Base-by-base conservation (phyloP, 768 basidiomycete species). In the Amyloporia xantha region DNA sequence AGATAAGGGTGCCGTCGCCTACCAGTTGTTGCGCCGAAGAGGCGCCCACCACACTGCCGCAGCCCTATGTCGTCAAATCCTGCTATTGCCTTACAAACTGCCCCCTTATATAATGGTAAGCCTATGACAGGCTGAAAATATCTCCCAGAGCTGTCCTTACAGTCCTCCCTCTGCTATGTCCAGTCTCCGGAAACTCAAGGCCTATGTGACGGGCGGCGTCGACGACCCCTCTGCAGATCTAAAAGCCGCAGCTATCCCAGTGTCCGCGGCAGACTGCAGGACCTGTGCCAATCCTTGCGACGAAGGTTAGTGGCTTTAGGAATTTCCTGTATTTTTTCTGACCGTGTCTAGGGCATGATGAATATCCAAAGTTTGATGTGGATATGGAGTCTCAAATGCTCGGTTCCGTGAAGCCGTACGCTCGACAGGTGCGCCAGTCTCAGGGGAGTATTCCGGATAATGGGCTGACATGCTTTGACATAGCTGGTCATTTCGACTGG, bases 401-500 rank as follows among this genome's bases (percentile, higher is more conserved):
- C n/a, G 94, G 93, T 7, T 80, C 82, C 25, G 78, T 92, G 23
- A 86, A 86, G 64, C 84, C 90, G 2, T 92, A 90, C 64, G 79
- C 78, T 33, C 82, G 91, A 20, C 86, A 92, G 73, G 89, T 85
- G 54, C 42, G 72, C 53, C n/a, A 33, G 7, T 33, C 9, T 33
- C 30, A 7, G 9, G 30, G 30, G 15, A 7, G 9, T 33, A 33
- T 7, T 33, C 9, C 30, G 7, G 9, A 7, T 7, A 33, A 15
- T 33, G 30, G 7, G 30, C 30, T 33, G 9, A 33, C 15, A 33
- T 33, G 30, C 15, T 15, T 15, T 33, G n/a, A 19, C 37, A 4
- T 62, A 93, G 85, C 74, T 95, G 27, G 72, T 97, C 27, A 87
- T 97, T 46, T 93, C 90, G 1, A 95, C 92, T 0, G 91, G 91